phyloP scores from a whole-genome alignment of 176 grass and related monocot species.

The barley (Hordeum vulgare) region MorexV3_pseudomolecules_assembly NC_058521.1:523809948-523810447 shows the following conservation, averaged over 20 bases:
- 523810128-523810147: constrained; percentile 45
- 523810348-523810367: not conserved
- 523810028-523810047: constrained; percentile 99
- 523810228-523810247: constrained; percentile 85
- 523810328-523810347: not conserved
- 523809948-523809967: constrained; percentile 55
- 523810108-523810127: constrained; percentile 49
- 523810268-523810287: not conserved
- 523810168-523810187: constrained; percentile 74
- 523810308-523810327: not conserved
- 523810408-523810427: not conserved
- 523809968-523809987: constrained; percentile 73
- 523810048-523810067: constrained; percentile 92
- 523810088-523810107: constrained; percentile 95
- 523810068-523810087: constrained; percentile 93
- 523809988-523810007: constrained; percentile 89
- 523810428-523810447: not conserved
- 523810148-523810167: constrained; percentile 38
- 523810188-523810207: constrained; percentile 84
- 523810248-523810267: constrained; percentile 39
- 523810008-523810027: constrained; percentile 89
- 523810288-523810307: not conserved
- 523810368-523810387: not conserved
- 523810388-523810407: not conserved
- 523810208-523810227: constrained; percentile 97